These are phyloP conservation scores for Orobanche coerulescens DNA, from an alignment of 257 asterid genomes.

Conservation along the genomic window DNA sequence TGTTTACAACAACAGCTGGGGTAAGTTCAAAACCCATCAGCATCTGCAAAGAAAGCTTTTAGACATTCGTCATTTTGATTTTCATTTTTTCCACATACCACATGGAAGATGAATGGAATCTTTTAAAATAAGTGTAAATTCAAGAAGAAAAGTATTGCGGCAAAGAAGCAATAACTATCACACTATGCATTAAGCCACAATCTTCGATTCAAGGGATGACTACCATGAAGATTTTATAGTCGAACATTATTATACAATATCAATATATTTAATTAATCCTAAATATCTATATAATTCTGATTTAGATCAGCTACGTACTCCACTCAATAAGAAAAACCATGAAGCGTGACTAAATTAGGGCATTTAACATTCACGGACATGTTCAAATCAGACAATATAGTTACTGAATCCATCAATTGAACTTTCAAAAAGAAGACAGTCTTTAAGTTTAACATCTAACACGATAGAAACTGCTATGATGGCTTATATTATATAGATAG, in stretches of 20 bases:
- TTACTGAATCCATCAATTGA: slow-evolving; percentile 9
- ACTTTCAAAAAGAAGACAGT: neutral
- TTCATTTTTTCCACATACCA: neutral
- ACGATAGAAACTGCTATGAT: neutral
- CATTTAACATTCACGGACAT: neutral
- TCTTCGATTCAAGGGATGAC: neutral
- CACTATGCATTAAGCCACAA: slow-evolving; percentile 7
- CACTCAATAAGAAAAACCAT: neutral
- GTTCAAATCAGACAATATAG: neutral
- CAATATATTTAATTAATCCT: neutral
- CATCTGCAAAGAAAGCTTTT: slow-evolving; percentile 14
- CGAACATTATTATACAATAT: neutral
- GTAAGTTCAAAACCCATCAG: neutral
- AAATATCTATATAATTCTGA: neutral
- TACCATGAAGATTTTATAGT: neutral
- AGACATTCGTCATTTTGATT: neutral
- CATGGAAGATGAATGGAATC: neutral
- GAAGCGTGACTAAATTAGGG: neutral
- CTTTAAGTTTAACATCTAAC: neutral
- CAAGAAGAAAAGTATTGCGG: neutral
- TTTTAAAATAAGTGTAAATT: neutral
- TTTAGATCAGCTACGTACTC: neutral
- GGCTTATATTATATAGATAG: neutral
- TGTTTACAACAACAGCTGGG: neutral
- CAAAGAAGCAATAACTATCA: neutral